phyloP scores from a whole-genome alignment of 2,329 filamentous ascomycete species.

The Xylariaceae sp. region DNA sequence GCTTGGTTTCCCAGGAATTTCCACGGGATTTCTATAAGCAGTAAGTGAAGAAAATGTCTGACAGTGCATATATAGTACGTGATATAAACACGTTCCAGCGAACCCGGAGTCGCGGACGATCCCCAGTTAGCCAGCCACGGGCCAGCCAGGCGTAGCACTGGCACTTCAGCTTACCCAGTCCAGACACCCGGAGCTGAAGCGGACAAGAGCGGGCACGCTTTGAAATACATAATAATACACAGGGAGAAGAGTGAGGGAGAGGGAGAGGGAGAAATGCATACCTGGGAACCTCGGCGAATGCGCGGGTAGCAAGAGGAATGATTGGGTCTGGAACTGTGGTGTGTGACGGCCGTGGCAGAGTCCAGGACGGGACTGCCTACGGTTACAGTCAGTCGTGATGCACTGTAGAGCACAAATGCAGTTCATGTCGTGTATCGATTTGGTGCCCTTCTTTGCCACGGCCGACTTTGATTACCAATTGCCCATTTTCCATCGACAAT shows the following conservation, averaged over 20 bases:
- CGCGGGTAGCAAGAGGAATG: background rate
- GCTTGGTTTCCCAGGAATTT: background rate
- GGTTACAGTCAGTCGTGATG: background rate
- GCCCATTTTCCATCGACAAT: background rate
- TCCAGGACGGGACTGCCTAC: too few species aligned
- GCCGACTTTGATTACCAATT: conserved; percentile 3
- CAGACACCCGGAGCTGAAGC: background rate
- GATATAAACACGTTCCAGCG: background rate
- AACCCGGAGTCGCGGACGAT: background rate
- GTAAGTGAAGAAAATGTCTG: background rate
- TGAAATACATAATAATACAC: too few species aligned
- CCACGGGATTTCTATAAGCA: background rate
- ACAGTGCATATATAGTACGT: background rate
- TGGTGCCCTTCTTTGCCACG: background rate
- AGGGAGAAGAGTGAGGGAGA: too few species aligned
- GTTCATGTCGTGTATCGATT: background rate
- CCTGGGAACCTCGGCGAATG: background rate
- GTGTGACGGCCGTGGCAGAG: too few species aligned
- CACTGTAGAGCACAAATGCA: background rate
- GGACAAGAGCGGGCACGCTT: background rate
- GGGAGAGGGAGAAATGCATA: too few species aligned
- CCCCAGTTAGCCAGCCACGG: background rate
- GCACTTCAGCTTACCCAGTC: background rate
- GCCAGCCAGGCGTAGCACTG: background rate
- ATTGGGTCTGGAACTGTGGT: background rate